Evolutionary conservation across 2,329 filamentous ascomycete species (phyloP), one percentile per base, ranked within the genome.

Genomic region (Dendryphion nanum): DNA sequence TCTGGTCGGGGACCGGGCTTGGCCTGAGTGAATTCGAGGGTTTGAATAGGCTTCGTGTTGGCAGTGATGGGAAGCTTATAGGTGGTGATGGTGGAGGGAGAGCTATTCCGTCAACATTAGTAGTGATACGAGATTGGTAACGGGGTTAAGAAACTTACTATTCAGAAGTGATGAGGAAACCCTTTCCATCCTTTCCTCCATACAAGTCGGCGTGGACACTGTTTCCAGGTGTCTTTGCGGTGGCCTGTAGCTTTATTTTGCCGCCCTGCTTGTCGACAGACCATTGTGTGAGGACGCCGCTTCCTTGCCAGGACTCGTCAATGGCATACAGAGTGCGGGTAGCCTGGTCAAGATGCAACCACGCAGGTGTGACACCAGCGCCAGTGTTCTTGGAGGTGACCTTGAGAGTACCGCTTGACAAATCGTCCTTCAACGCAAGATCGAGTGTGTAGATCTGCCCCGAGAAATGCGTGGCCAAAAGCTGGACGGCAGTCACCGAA

Each of bases 1-100:
- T 56, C 52, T 4, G 70, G 55, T 28, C 66, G 60, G 13, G 74
- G 69, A 1, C 74, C 75, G 0, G 67, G 64, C 13, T 38, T 21
- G 12, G 41, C 24, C 20, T 45, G 21, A 12, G 42, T 51, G 20
- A 47, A 51, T 29, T 48, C 42, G 14, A 41, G 30, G 3, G 28
- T 34, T 28, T 45, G 36, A 15, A 53, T 42, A 16, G 40, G 30
- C 20, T 49, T 50, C 12, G 45, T 44, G 34, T 32, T 40, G 6
- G 42, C 34, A 12, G 50, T 47, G 5, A 58, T 40, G 6, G 55
- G 53, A 3, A 56, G 42, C 41, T 52, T 55, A 44, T 53, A 58
- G 12, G 48, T 57, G 5, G 50, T 48, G 18, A 58, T 36, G 3
- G 53, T 54, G 1, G 53, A 57, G 8, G 50, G 42, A 10, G 42